Base-by-base conservation (phyloP, 2,329 filamentous ascomycete species). In the Aurifilum marmelostoma region DNA sequence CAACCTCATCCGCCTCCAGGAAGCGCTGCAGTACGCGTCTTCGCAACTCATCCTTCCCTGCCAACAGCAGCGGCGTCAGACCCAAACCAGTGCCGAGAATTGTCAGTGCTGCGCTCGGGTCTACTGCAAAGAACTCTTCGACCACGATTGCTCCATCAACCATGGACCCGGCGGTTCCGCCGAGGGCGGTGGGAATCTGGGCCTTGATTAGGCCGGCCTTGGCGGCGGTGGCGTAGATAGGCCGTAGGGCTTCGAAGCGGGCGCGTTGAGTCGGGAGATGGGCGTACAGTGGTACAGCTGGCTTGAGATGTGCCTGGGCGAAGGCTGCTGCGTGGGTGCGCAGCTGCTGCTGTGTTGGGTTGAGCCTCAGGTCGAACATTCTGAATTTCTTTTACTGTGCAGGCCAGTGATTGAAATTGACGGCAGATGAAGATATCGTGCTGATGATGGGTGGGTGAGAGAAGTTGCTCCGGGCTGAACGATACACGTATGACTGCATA, bases 61-160 rank as follows among this genome's bases (percentile, higher is more conserved):
- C 67, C n/a, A 69, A 47, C 39, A 65, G 41, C 5, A 71, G 27
- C 3, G 67, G 69, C 2, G 69, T 67, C 11, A 69, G 29, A 1
- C 69, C 67, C 59, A 71, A 63, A 21, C 67, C 69, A 18, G 69
- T 71, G 0, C 60, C 65, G 21, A 71, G 67, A 24, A 71, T 67
- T 12, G 69, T 71, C 8, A 71, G 24, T 29, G 69, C 50, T 6
- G 64, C 64, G 21, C 47, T 56, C 16, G 67, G 69, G 27, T 71
- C 69, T 14, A 65, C 64, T 8, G 54, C 52, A 61, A 69, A 71
- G 52, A 69, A 65, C 39, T 71, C 69, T 61, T 71, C 69, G 27
- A 68, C 21, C 43, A 68, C 56, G 39, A 70, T 68, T 7, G 66
- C 69, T 6, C 66, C 69, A 16, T 66, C 69, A 14, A 68, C 66